A percentile compares a stretch with the other conserved stretches of the same genome.
These are phyloP conservation scores for Grosmannia clavigera DNA, from an alignment of 2,329 filamentous ascomycete species.

Conservation along the genomic window DNA sequence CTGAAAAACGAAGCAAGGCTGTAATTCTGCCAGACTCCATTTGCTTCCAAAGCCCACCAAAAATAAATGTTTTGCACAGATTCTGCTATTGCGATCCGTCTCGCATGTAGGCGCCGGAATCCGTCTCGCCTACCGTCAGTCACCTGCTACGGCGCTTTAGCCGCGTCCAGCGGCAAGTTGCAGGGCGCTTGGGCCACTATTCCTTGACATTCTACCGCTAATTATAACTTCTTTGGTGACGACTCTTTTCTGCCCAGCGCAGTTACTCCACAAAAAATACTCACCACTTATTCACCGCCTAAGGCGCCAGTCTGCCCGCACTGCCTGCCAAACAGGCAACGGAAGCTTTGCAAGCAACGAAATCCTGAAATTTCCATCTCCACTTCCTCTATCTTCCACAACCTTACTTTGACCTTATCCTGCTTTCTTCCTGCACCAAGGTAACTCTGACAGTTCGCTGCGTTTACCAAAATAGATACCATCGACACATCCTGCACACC, in stretches of 20 bases:
- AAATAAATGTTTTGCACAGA: not conserved
- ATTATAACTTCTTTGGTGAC: not conserved
- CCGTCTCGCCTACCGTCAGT: not conserved
- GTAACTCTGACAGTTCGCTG: not conserved
- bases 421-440: not conserved
- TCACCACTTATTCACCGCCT: conserved; percentile 3
- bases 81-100: not conserved
- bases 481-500: not conserved
- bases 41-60: not conserved
- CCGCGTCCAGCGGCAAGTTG: not conserved
- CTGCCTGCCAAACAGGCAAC: not conserved
- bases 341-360: conserved; percentile 1
- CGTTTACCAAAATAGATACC: not conserved
- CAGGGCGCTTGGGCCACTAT: not conserved
- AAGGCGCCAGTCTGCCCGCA: not conserved
- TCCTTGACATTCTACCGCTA: not conserved
- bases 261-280: not conserved
- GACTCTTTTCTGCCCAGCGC: not conserved
- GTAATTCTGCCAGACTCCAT: not conserved
- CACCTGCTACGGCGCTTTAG: not conserved
- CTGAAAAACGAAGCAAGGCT: not conserved
- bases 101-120: not conserved
- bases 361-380: conserved; percentile 4
- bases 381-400: not conserved
- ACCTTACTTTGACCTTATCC: conserved; percentile 17